Conservation (phyloP, 1,139 yeast genomes). For the Nadsonia starkeyi-henricii region DNA sequence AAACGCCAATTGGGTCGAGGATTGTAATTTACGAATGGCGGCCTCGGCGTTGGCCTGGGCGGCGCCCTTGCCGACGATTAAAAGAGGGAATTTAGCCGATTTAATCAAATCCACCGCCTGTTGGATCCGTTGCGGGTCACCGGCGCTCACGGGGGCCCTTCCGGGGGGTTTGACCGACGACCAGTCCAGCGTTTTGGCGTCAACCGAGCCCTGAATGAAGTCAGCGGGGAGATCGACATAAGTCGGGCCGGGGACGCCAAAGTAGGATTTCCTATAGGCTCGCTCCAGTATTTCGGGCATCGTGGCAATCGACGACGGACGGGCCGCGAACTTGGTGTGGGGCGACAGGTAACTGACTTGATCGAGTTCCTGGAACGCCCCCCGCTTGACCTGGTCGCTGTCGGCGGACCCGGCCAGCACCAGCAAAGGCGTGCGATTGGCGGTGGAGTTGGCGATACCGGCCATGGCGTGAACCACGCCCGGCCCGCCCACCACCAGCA, state of each 20-base stretch:
- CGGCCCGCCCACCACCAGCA: constrained; percentile 58
- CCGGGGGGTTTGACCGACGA: constrained; percentile 16
- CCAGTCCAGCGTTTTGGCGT: constrained; percentile 3
- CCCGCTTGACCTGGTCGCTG: constrained; percentile 33
- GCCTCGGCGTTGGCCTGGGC: constrained; percentile 32
- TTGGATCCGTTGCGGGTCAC: constrained; percentile 27
- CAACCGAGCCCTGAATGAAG: constrained; percentile 27
- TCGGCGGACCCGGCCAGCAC: constrained; percentile 48
- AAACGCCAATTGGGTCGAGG: constrained; percentile 33
- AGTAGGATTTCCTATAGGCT: constrained; percentile 34
- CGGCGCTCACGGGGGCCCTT: constrained; percentile 26
- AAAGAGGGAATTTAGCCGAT: constrained; percentile 33
- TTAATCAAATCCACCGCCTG: constrained; percentile 24
- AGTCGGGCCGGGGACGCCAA: constrained; percentile 44
- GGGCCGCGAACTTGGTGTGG: constrained; percentile 37
- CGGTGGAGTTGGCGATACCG: constrained; percentile 44
- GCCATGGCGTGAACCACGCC: constrained; percentile 52
- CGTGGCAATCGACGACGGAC: constrained; percentile 25
- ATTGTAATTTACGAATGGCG: constrained; percentile 28
- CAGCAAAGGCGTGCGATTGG: constrained; percentile 46
- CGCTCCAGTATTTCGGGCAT: constrained; percentile 32
- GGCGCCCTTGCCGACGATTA: constrained; percentile 53
- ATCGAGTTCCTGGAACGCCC: constrained; percentile 56
- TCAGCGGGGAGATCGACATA: constrained; percentile 55
- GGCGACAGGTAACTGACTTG: constrained; percentile 36